Evolutionary conservation across 2,329 filamentous ascomycete genomes (phyloP), one percentile per base, ranked within the genome.

Genomic region (Paraphoma sp.): DNA sequence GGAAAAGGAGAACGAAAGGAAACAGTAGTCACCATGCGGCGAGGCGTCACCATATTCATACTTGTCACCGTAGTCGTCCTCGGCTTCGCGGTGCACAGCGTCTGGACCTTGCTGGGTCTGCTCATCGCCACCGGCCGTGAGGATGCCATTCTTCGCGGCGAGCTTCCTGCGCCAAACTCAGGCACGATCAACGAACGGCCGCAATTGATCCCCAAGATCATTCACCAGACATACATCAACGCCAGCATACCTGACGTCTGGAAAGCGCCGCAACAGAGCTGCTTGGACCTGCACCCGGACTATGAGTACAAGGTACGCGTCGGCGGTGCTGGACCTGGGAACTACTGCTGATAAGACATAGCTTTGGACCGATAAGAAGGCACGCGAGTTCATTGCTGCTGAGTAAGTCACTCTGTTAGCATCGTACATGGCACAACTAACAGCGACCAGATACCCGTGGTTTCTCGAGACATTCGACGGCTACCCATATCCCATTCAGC

Each of bases 151-250:
- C 83, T 84, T 61, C 83, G 83, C 62, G 82, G 85, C 49, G 89
- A 91, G 65, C 82, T 91, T 43, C 88, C 87, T 12, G 84, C 86
- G 8, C 86, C 86, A 14, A 87, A 88, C 68, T 86, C 86, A 4
- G 84, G 83, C 59, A 68, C 85, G 62, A 84, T 85, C 63, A 83
- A 84, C 59, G 80, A 81, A 46, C 79, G 80, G 45, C 82, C 83
- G 9, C 86, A 87, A 64, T 73, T 90, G 62, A 90, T 92, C 48
- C 89, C 89, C 46, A 90, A 89, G 77, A 91, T 92, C 70, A 90
- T 92, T 54, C 89, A 92, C 78, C 89, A 92, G 74, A 91, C 89
- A 9, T 91, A 91, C 76, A 86, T 86, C 68, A 91, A 90, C 71
- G 84, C 88, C 53, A 86, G 82, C 43, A 87, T 92, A 40, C 89